phyloP scores from a whole-genome alignment of 2,329 filamentous ascomycete species.

The Didymella exigua region DNA sequence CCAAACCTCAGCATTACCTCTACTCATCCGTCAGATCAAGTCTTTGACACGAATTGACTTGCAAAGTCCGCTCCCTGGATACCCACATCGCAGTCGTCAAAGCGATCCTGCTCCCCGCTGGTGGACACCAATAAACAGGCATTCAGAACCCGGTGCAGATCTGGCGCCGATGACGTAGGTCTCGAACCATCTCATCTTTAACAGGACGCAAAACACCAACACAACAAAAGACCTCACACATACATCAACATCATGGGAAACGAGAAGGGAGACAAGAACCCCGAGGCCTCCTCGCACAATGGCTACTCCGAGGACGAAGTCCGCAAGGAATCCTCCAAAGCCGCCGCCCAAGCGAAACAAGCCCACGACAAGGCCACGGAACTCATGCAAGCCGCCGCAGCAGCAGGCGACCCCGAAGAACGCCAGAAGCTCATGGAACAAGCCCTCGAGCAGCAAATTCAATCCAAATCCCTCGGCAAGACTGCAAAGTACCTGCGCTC shows the following conservation, averaged over 20 bases:
- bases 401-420: conserved; percentile 25
- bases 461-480: conserved; percentile 33
- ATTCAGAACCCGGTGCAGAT: background rate
- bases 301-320: conserved; percentile 26
- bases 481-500: conserved; percentile 34
- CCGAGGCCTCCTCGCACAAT: background rate
- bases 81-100: too few relatives aligned
- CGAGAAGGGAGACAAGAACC: background rate
- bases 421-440: conserved; percentile 30
- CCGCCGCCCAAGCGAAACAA: conserved; percentile 22
- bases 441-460: conserved; percentile 28
- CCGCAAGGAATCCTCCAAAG: conserved; percentile 28
- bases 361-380: conserved; percentile 29
- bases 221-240: background rate
- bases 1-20: too few relatives aligned
- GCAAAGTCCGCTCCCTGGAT: too few relatives aligned
- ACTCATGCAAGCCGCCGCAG: conserved; percentile 25
- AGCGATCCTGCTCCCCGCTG: background rate
- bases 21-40: too few relatives aligned
- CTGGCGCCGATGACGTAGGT: conserved; percentile 10
- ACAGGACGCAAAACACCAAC: background rate
- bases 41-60: too few relatives aligned
- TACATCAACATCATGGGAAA: conserved; percentile 2
- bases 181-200: background rate
- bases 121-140: background rate